Evolutionary conservation across 2,329 filamentous ascomycete genomes (phyloP), one percentile per base, ranked within the genome.

Genomic region (Aaosphaeria arxii): DNA sequence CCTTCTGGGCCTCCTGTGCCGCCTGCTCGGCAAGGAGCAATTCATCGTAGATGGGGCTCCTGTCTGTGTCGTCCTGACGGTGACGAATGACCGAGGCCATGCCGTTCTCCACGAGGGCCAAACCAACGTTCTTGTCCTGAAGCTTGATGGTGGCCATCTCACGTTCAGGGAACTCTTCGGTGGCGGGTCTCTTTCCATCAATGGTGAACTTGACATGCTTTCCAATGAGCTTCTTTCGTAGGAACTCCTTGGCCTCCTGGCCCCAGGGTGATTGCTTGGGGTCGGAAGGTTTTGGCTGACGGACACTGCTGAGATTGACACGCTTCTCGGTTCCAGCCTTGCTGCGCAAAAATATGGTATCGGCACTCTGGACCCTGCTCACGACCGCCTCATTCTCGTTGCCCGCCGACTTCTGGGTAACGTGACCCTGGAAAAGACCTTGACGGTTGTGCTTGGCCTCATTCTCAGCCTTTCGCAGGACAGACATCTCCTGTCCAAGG

Each of bases 1-100:
- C 94, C 77, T 92, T 95, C 73, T 87, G 85, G 59, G 89, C 89
- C 54, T 88, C 85, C 74, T 95, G 91, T 44, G 94, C 92, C 36
- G 76, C 71, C 63, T 90, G 87, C 66, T 94, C 89, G 3, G 89
- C 89, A 33, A 85, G 84, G 13, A 94, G 78, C 9, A 95, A 79
- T 63, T 92, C 88, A 62, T 99, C 94, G 66, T 97, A 99, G 70
- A 96, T 91, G 13, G 91, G 86, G 43, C 91, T 92, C 45, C 94
- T 83, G 71, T 99, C 94, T 4, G 89, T 89, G 65, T 99, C 94
- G 63, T 97, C 92, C 72, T 92, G 89, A 55, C 91, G 85, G 74
- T 99, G 94, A 52, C 94, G 86, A 63, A 99, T 95, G 6, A 99
- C 94, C 0, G 91, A 92, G 28, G 87, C 89, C 76, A 91, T 96